Base-by-base conservation (phyloP, 169 alveolate genomes). In the Plasmodium blacklocki region DNA sequence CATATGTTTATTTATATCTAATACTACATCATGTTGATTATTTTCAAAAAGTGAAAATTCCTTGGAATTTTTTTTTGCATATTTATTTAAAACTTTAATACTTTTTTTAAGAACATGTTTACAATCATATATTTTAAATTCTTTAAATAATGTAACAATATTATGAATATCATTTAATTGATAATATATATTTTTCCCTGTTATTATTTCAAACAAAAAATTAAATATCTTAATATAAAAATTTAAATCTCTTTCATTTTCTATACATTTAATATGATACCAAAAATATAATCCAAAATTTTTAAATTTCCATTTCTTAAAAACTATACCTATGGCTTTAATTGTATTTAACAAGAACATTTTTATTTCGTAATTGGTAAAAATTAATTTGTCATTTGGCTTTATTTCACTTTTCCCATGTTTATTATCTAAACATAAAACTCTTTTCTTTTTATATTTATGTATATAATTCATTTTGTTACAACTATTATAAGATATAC, bases 241-340 rank as follows among this genome's bases (percentile, higher is more conserved):
- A 19, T 26, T 50, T 21, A 78, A 11, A 11, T 63, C 80, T 12
- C 12, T 63, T 63, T 78, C 89, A 58, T n/a, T 29, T 63, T 78
- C 89, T 26, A 78, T 78, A 66, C 71, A 78, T 58, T 78, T 64
- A 9, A 78, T 78, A 66, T 78, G 89, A 52, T 64, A 78, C 89
- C 89, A 78, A 71, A 78, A 78, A 64, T 78, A 32, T 19, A 78
- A 9, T 4, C 89, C 89, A 15, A 63, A 64, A n/a, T 78, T 43
- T 50, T 63, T 78, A 0, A 50, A 7, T 45, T 78, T 78, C 89
- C 89, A 78, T 43, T 78, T 78, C 43, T 68, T 45, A 7, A 66
- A 56, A 8, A 78, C 72, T 18, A 64, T 64, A 23, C 89, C 89
- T 23, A 78, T 64, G 1, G 89, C 89, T 59, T 78, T 78, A n/a